These are phyloP conservation scores for Trifolium fragiferum DNA, from an alignment of 306 rosid genomes.

Conservation along the genomic window DNA sequence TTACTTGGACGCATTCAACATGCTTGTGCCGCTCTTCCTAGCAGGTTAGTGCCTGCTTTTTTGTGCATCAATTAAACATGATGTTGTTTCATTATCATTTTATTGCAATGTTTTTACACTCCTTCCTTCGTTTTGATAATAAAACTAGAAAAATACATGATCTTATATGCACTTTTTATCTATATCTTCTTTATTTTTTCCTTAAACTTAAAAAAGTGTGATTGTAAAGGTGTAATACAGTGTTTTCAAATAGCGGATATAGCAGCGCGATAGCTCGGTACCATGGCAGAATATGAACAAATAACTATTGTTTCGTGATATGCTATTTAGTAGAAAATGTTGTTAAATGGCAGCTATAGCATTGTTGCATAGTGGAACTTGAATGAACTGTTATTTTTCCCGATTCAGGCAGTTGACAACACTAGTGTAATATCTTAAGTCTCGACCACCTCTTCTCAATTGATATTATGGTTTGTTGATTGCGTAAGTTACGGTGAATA, in stretches of 20 bases:
- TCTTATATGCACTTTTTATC: too few relatives aligned
- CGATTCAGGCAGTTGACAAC: too few relatives aligned
- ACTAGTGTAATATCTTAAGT: neutral
- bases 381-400: too few relatives aligned
- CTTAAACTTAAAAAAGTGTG: neutral
- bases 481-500: neutral
- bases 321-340: too few relatives aligned
- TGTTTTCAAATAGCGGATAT: too few relatives aligned
- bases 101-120: neutral
- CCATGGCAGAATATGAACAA: too few relatives aligned
- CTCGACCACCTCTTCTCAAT: constrained; percentile 6
- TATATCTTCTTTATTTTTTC: too few relatives aligned
- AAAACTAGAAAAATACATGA: neutral
- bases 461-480: constrained; percentile 16
- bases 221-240: neutral
- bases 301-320: too few relatives aligned
- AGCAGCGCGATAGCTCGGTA: too few relatives aligned
- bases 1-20: constrained; percentile 76
- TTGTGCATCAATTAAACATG: neutral
- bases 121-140: neutral
- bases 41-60: constrained; percentile 65
- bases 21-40: constrained; percentile 82
- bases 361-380: too few relatives aligned
- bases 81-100: neutral
- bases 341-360: too few relatives aligned